Conservation (phyloP, 2,329 filamentous ascomycete species). For the Fusarium sambucinum region DNA sequence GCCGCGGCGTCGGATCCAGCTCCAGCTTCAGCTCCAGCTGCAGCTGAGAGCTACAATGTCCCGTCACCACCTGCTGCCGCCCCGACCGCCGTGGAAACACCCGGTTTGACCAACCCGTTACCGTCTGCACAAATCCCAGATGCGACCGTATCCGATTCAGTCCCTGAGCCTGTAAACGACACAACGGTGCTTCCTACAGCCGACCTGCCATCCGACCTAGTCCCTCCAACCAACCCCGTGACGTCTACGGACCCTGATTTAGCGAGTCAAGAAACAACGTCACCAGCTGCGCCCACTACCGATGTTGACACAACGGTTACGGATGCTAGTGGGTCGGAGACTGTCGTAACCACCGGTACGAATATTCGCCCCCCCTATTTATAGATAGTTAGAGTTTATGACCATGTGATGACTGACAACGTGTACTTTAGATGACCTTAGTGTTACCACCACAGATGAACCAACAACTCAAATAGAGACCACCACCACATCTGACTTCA, state of each 20-base stretch:
- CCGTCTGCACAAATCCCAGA: constrained; percentile 33
- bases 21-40: constrained; percentile 39
- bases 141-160: constrained; percentile 30
- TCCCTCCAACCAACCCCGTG: constrained; percentile 16
- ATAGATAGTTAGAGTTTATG: constrained; percentile 21
- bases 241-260: constrained; percentile 30
- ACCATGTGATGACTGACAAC: constrained; percentile 33
- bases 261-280: constrained; percentile 34
- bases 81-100: constrained; percentile 36
- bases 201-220: constrained; percentile 26
- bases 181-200: constrained; percentile 34
- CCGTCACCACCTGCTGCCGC: constrained; percentile 33
- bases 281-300: constrained; percentile 33
- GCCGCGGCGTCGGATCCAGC: constrained; percentile 41
- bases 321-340: constrained; percentile 34
- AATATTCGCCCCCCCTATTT: constrained; percentile 29
- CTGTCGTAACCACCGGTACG: constrained; percentile 43
- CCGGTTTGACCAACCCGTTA: constrained; percentile 38
- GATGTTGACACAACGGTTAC: constrained; percentile 31
- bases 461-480: constrained; percentile 35
- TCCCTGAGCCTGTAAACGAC: constrained; percentile 29
- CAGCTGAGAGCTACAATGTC: constrained; percentile 41
- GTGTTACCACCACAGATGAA: constrained; percentile 34
- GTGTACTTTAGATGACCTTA: constrained; percentile 32
- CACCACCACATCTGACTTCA: constrained; percentile 32